Base-by-base conservation (phyloP, 1,284 basidiomycete genomes). In the Ustanciosporium gigantosporum region DNA sequence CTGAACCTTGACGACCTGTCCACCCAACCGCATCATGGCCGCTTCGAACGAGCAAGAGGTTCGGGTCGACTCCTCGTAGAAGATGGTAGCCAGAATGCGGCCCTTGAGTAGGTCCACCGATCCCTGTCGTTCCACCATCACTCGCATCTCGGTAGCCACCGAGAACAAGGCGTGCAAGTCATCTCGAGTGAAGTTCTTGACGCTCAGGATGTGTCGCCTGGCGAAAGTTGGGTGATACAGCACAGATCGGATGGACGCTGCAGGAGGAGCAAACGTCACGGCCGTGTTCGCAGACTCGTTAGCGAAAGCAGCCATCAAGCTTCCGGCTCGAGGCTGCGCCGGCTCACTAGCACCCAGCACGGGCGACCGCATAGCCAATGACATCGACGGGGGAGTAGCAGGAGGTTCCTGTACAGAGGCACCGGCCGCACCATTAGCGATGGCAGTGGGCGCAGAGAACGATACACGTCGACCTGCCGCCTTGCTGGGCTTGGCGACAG, bases 11-110 rank as follows among this genome's bases (percentile, higher is more conserved):
- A 97, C 88, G 32, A 98, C 94, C 73, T 94, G 87, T 31, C 95
- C 95, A 40, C 95, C 95, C 69, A 91, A 91, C 42, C 95, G 86
- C 79, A 94, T 92, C 95, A 98, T 98, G 13, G 95, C 95, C 7
- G 94, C 89, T 79, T 99, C 94, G 76, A 99, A 99, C n/a, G 94
- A 97, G 14, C 64, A 66, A 29, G 70, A 74, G 2, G 95, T 99
- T 43, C 95, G 84, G 1, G 95, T 99, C 8, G 92, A 96, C 2
- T 95, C 91, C 79, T 99, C 95, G 80, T 94, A 99, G 83, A 99
- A 99, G 31, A 96, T 79, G n/a, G 88, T 94, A 76, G 89, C 92
- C 4, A 99, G 84, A 0, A 99, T 88, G 59, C 88, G 89, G 37
- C 94, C 94, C 61, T 87, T 88, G 31, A 98, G 83, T 42, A 97